Conservation (phyloP, 2,329 filamentous ascomycete species). For the Aspergillus texensis region DNA sequence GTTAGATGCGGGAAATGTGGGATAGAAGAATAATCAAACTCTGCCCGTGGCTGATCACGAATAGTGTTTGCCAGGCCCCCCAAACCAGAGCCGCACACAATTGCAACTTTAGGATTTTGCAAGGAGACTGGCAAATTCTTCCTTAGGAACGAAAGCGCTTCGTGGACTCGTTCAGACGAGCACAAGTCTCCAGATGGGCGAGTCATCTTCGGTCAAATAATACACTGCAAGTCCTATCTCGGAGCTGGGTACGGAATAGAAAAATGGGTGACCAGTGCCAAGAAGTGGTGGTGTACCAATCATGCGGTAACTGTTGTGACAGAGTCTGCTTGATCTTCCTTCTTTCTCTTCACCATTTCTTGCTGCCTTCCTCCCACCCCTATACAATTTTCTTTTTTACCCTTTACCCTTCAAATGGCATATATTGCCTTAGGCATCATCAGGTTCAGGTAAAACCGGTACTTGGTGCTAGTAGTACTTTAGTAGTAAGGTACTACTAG, state of each 20-base stretch:
- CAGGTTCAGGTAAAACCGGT: not conserved
- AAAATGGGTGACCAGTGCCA: not conserved
- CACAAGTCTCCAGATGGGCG: conserved; percentile 17
- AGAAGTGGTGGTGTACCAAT: not conserved
- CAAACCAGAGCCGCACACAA: conserved; percentile 67
- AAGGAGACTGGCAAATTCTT: conserved; percentile 52
- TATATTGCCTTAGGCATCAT: not conserved
- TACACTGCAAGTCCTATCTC: not conserved
- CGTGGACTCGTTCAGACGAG: conserved; percentile 38
- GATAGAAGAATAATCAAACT: conserved; percentile 61
- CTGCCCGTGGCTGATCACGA: conserved; percentile 51
- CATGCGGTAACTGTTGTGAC: not conserved
- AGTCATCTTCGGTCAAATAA: conserved; percentile 16
- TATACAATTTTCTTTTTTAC: not conserved
- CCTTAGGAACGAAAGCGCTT: conserved; percentile 56
- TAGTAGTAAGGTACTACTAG: no score
- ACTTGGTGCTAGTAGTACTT: no score
- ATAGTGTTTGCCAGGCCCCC: conserved; percentile 63
- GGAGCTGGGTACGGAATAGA: not conserved
- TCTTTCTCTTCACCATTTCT: not conserved
- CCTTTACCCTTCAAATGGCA: not conserved
- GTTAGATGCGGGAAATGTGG: conserved; percentile 64
- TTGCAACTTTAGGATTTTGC: conserved; percentile 60
- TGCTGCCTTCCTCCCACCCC: not conserved
- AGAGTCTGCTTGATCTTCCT: no score